Conservation (phyloP, 2,329 filamentous ascomycete genomes). For the Cryphonectria radicalis region DNA sequence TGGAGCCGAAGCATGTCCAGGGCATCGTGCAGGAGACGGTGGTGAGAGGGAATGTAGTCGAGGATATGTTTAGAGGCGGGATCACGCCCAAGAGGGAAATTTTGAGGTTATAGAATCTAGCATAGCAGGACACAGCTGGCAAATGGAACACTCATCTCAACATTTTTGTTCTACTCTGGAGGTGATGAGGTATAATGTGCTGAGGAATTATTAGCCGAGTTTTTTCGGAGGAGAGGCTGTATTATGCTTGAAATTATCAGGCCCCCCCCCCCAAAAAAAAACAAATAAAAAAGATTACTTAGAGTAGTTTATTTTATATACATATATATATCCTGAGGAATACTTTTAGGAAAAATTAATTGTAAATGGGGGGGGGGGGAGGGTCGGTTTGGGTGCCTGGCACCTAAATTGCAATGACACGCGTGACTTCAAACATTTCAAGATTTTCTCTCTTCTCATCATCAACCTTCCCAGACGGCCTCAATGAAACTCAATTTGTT, state of each 20-base stretch:
- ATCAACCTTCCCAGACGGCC: not conserved
- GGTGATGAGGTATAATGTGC: not conserved
- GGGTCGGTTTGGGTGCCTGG: not conserved
- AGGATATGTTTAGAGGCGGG: conserved; percentile 73
- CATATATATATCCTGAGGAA: not conserved
- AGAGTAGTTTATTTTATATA: not conserved
- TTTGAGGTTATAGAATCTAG: conserved; percentile 46
- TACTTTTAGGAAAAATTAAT: not conserved
- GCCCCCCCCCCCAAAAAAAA: too few species aligned
- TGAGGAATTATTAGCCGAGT: not conserved
- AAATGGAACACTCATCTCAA: conserved; percentile 4
- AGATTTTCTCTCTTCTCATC: not conserved
- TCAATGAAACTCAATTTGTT: not conserved
- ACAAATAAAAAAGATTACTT: not conserved
- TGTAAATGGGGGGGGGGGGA: not conserved
- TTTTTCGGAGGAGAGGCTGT: not conserved
- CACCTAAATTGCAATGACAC: conserved; percentile 10
- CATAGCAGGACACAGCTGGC: not conserved
- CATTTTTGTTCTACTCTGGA: not conserved
- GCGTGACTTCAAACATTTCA: not conserved
- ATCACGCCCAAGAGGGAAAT: conserved; percentile 61
- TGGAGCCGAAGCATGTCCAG: conserved; percentile 76
- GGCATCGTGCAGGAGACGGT: conserved; percentile 76
- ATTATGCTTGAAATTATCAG: not conserved
- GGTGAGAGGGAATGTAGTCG: conserved; percentile 66